Conservation (phyloP, 2,329 filamentous ascomycete genomes). For the Fusarium sp. region DNA sequence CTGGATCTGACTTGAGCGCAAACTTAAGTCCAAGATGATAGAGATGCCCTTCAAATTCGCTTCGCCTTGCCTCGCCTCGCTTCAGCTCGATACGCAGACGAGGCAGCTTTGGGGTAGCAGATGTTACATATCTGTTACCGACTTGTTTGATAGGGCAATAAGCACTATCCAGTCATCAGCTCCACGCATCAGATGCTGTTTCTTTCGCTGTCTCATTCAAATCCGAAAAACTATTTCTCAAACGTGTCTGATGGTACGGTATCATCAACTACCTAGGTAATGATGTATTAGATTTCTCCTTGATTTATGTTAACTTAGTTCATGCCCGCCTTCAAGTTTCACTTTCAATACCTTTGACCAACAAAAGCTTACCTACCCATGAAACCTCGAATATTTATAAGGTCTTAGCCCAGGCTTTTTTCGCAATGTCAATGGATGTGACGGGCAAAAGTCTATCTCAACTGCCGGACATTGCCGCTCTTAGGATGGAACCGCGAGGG, state of each 20-base stretch:
- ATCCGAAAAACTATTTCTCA: neutral
- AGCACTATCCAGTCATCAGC: neutral
- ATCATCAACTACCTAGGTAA: neutral
- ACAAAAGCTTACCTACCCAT: neutral
- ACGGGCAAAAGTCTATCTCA: neutral
- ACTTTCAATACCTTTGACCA: neutral
- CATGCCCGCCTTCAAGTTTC: neutral
- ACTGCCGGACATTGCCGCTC: neutral
- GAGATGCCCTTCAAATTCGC: neutral
- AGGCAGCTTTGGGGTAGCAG: conserved; percentile 16
- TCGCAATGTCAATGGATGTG: neutral
- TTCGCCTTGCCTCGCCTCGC: neutral
- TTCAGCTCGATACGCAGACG: conserved; percentile 11
- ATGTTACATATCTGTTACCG: conserved; percentile 11
- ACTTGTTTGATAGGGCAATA: neutral
- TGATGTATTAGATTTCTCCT: neutral
- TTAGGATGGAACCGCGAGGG: neutral
- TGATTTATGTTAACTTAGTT: neutral
- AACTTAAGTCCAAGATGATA: neutral
- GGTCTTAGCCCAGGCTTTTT: neutral
- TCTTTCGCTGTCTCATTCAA: neutral
- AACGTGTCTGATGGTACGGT: neutral
- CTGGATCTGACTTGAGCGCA: neutral
- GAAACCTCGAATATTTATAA: neutral
- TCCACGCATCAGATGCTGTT: neutral